These are phyloP conservation scores for Tetradesmus lagerheimii DNA, from an alignment of 139 green algal species.

Conservation along the genomic window DNA sequence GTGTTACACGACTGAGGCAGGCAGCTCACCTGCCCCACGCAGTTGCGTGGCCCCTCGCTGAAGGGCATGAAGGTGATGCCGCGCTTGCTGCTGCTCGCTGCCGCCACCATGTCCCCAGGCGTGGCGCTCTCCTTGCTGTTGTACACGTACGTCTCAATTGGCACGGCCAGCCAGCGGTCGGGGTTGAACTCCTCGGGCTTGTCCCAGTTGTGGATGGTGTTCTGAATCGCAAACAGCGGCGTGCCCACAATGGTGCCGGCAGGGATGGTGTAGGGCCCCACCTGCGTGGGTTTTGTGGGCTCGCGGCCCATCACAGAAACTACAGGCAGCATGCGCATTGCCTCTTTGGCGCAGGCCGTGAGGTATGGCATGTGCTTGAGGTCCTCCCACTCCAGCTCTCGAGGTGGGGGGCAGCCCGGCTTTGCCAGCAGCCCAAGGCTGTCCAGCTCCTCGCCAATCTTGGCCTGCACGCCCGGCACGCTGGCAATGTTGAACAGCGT, in stretches of 20 bases:
- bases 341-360: constrained; percentile 51
- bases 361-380: constrained; percentile 43
- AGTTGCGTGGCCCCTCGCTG: constrained; percentile 62
- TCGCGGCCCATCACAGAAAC: constrained; percentile 61
- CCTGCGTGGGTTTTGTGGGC: neutral
- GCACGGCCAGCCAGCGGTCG: constrained; percentile 67
- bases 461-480: constrained; percentile 49
- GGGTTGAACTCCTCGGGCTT: constrained; percentile 57
- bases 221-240: constrained; percentile 68
- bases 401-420: constrained; percentile 11
- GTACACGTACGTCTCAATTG: constrained; percentile 62
- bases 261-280: constrained; percentile 48
- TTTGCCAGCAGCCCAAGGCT: constrained; percentile 56
- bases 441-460: constrained; percentile 59
- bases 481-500: constrained; percentile 53
- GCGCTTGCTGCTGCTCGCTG: constrained; percentile 27
- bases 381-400: constrained; percentile 49
- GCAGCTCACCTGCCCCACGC: constrained; percentile 54
- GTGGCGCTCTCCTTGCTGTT: constrained; percentile 40
- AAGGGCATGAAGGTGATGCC: constrained; percentile 71
- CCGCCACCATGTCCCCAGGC: neutral
- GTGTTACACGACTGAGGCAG: too few species aligned
- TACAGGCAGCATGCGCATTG: constrained; percentile 68
- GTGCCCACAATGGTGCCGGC: constrained; percentile 49
- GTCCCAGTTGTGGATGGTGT: constrained; percentile 59